phyloP scores from a whole-genome alignment of 306 rosid species.

The Casuarina glauca region DNA sequence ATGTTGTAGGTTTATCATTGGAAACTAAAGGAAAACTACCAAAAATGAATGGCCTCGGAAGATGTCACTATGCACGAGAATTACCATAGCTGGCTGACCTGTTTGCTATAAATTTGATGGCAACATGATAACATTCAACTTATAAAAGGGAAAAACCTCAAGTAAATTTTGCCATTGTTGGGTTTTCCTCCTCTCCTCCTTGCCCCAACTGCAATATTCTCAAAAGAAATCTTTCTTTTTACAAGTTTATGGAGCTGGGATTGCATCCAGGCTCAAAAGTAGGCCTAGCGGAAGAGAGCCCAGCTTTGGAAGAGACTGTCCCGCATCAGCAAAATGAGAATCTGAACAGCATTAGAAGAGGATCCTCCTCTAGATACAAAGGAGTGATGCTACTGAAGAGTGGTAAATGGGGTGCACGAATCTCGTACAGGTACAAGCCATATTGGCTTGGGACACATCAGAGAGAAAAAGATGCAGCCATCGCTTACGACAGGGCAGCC shows the following conservation, averaged over 20 bases:
- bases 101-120: neutral
- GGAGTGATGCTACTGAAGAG: neutral
- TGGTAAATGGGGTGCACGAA: conserved; percentile 24
- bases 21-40: too few relatives aligned
- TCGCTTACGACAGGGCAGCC: conserved; percentile 17
- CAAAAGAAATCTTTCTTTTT: neutral
- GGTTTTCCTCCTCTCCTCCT: neutral
- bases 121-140: neutral
- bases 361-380: neutral
- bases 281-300: neutral
- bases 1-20: too few relatives aligned
- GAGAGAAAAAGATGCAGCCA: conserved; percentile 17
- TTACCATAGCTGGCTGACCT: neutral
- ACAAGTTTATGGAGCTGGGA: neutral
- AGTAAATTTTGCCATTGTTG: neutral
- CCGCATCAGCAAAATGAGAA: neutral
- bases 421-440: neutral
- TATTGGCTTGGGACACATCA: conserved; percentile 19
- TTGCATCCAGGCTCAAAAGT: neutral
- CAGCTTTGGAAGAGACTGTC: neutral
- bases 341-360: neutral
- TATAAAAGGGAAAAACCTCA: neutral
- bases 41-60: too few relatives aligned
- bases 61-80: neutral
- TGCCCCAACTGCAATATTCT: neutral